Evolutionary conservation across 2,329 filamentous ascomycete species (phyloP).

Genomic region (Aureobasidium subglaciale): DNA sequence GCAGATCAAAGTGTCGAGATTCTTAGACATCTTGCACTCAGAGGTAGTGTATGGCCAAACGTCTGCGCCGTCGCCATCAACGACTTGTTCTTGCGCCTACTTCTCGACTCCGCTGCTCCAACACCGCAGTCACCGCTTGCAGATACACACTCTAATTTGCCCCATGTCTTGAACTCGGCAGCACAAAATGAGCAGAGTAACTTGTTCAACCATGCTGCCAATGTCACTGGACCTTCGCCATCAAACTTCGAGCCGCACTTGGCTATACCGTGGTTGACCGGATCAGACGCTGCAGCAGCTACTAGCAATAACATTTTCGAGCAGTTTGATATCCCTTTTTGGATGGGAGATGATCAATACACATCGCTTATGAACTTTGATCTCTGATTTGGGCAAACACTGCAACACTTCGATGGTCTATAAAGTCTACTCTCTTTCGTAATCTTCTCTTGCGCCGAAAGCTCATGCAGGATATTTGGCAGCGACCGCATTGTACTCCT

Average conservation of each 20-base stretch:
- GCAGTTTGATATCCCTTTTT: conserved; percentile 32
- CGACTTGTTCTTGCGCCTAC: conserved; percentile 12
- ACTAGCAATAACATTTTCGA: conserved; percentile 26
- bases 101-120: not conserved
- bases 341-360: conserved; percentile 31
- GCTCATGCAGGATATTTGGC: not conserved
- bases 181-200: not conserved
- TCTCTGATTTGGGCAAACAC: not conserved
- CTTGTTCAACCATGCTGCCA: not conserved
- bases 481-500: conserved; percentile 10
- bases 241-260: not conserved
- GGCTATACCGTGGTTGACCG: not conserved
- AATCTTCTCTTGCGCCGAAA: not conserved
- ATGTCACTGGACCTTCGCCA: not conserved
- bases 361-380: conserved; percentile 11
- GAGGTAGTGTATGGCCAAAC: conserved; percentile 18
- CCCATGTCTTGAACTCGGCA: not conserved
- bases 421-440: not conserved
- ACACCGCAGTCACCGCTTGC: not conserved
- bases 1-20: conserved; percentile 16
- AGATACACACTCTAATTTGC: not conserved
- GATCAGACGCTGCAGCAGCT: not conserved
- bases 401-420: not conserved
- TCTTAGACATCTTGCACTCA: conserved; percentile 15
- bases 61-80: conserved; percentile 18